Base-by-base conservation (phyloP, 2,329 filamentous ascomycete species). In the Ophiosphaerella korrae region DNA sequence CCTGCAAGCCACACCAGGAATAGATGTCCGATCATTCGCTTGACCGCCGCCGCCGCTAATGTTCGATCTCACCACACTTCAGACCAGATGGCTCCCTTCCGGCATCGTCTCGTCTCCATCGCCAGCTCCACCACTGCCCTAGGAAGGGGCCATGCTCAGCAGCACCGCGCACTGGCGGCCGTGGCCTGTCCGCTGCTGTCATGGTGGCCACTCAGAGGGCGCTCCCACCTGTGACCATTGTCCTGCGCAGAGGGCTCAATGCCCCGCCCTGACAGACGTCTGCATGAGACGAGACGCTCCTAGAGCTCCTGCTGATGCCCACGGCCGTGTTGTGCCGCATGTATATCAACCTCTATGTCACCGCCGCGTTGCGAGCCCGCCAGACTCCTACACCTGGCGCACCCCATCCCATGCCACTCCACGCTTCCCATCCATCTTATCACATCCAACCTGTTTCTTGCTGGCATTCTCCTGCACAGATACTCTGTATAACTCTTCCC, bases 1-100 rank as follows among this genome's bases (percentile, higher is more conserved):
- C 43, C 63, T 72, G 70, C 68, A 72, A 71, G 70, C 70, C 70
- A 72, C 70, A 56, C 68, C 70, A 68, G 64, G 64, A 72, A 71
- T 72, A 72, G 70, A 63, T 62, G 65, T 46, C 55, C 61, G 50
- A 59, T 62, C 44, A 57, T 48, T 67, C 61, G 63, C 66, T 65
- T 62, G 55, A 35, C 54, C 36, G 56, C 43, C 46, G 49, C 54
- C 34, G 53, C 50, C 60, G 41, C 40, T 31, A 42, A 43, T 51
- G 45, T 45, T 31, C 51, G 45, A 41, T 62, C 69, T 71, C 68
- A 71, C 68, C 67, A 69, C 68, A 68, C 60, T 58, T 53, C 55
- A 55, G 52, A 29, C 26, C 62, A 52, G 38, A 52, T 46, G 48
- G 48, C 63, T 66, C 63, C 63, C 62, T 65, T 65, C 47, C 55